Evolutionary conservation across 2,329 filamentous ascomycete species (phyloP).

Genomic region (Beauveria australis): DNA sequence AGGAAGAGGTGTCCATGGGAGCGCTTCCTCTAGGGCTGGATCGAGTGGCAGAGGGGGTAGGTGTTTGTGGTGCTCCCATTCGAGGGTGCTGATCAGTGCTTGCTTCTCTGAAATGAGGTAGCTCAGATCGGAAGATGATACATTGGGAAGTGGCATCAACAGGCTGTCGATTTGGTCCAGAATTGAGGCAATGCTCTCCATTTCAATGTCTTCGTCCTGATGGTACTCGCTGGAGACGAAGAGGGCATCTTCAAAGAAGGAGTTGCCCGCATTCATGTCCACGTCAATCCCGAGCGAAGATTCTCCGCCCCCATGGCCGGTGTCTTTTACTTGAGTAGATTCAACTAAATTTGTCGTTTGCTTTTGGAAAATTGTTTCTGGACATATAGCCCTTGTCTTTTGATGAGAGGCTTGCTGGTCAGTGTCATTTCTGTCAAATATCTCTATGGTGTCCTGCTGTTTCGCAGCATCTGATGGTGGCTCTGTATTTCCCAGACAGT

Average conservation of each 20-base stretch:
- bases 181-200: neutral
- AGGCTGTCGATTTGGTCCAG: neutral
- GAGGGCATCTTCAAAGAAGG: neutral
- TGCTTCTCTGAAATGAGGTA: neutral
- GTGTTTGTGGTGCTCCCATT: neutral
- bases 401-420: neutral
- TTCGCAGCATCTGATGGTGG: neutral
- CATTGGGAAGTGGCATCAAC: neutral
- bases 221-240: neutral
- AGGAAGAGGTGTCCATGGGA: neutral
- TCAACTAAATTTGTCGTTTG: neutral
- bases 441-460: neutral
- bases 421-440: neutral
- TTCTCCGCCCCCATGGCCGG: too few species aligned
- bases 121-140: neutral
- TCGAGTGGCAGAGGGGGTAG: neutral
- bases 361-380: too few species aligned
- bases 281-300: neutral
- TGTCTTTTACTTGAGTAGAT: neutral
- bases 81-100: neutral
- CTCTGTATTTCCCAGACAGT: neutral
- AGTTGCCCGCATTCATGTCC: neutral
- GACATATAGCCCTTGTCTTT: too few species aligned
- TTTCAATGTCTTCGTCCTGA: neutral
- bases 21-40: neutral